Evolutionary conservation across 2,329 filamentous ascomycete genomes (phyloP).

Genomic region (Alternaria postmessia): DNA sequence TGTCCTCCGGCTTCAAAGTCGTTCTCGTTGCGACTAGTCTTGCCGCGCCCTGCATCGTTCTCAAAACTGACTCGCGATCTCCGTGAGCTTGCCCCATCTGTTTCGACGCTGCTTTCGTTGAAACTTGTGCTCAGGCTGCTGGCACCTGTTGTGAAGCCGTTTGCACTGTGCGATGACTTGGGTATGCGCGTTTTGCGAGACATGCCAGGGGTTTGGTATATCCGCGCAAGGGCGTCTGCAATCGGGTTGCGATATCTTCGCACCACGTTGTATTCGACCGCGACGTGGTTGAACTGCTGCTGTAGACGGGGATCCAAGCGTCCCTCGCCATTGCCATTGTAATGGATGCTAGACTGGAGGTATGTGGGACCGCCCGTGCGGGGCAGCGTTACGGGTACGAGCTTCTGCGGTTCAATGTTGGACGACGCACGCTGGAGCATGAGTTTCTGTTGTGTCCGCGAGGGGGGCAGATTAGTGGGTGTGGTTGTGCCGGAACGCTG

Average conservation of each 20-base stretch:
- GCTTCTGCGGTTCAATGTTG: constrained; percentile 69
- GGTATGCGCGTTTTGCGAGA: constrained; percentile 37
- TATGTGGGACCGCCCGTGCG: constrained; percentile 47
- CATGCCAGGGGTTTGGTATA: constrained; percentile 61
- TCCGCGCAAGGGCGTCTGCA: constrained; percentile 66
- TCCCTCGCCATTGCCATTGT: constrained; percentile 46
- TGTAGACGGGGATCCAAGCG: constrained; percentile 68
- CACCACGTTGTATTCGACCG: constrained; percentile 77
- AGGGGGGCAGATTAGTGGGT: constrained; percentile 56
- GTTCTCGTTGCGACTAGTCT: constrained; percentile 30
- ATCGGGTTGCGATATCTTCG: constrained; percentile 76
- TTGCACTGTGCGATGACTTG: constrained; percentile 28
- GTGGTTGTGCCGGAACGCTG: constrained; percentile 50
- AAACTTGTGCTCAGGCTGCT: constrained; percentile 45
- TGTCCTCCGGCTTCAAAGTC: constrained; percentile 33
- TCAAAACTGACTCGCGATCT: constrained; percentile 44
- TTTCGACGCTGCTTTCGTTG: constrained; percentile 37
- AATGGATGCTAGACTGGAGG: constrained; percentile 46
- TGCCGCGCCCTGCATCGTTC: constrained; percentile 22
- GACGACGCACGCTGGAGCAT: constrained; percentile 78
- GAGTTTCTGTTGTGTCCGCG: constrained; percentile 77
- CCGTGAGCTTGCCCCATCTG: constrained; percentile 35
- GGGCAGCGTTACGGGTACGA: constrained; percentile 51
- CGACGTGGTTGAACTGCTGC: constrained; percentile 72
- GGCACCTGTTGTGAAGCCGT: constrained; percentile 37